phyloP scores from a whole-genome alignment of 208 protist genomes.

The Trypanosoma scelopori region DNA sequence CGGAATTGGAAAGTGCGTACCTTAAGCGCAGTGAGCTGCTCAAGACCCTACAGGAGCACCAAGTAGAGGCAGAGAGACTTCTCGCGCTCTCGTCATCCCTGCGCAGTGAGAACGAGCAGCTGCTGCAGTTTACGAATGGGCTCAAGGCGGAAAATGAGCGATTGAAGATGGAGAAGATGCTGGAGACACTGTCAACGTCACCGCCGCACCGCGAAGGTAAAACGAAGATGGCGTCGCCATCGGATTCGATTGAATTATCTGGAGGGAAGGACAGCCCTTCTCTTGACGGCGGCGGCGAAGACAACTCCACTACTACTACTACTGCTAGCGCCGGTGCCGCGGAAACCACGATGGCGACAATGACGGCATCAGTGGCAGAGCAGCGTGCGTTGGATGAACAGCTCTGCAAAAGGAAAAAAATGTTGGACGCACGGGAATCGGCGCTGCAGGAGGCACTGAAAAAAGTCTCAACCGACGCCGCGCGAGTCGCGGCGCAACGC shows the following conservation, averaged over 20 bases:
- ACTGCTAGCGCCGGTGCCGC: conserved; percentile 2
- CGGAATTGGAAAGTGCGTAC: conserved; percentile 49
- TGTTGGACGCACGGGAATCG: conserved; percentile 54
- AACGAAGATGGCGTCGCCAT: too few species aligned
- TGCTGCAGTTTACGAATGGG: conserved; percentile 36
- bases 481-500: conserved; percentile 44
- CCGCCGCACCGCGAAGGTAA: too few species aligned
- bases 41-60: conserved; percentile 50
- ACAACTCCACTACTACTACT: not conserved
- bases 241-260: too few species aligned
- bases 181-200: not conserved
- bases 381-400: not conserved
- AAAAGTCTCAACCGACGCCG: conserved; percentile 54
- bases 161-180: conserved; percentile 41
- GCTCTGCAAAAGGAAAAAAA: conserved; percentile 38
- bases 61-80: conserved; percentile 40
- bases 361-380: not conserved
- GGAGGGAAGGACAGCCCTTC: too few species aligned
- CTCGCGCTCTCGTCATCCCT: conserved; percentile 39
- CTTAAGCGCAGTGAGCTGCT: conserved; percentile 47
- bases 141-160: conserved; percentile 39
- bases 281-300: too few species aligned
- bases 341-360: not conserved
- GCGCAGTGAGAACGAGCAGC: conserved; percentile 48
- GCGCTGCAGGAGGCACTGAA: conserved; percentile 67